Percentiles rank a stretch among this genome's conserved stretches.
Conservation (phyloP, 75 land plant genomes). For the Selaginella moellendorffii region DNA sequence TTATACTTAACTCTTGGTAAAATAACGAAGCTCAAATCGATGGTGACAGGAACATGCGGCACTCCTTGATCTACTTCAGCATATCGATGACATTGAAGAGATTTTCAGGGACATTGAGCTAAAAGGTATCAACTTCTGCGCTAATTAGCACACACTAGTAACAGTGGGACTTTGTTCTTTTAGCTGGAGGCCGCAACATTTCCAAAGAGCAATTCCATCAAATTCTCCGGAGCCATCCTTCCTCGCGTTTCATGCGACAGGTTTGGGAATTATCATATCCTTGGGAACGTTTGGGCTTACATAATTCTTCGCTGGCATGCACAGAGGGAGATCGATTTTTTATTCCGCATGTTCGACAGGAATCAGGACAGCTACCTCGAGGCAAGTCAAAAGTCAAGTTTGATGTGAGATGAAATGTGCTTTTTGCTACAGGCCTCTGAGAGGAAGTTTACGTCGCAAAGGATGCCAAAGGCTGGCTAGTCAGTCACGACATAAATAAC, state of each 20-base stretch:
- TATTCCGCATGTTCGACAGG: conserved; percentile 24
- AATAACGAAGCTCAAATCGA: neutral
- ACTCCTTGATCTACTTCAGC: conserved; percentile 28
- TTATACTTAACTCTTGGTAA: neutral
- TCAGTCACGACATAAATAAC: no score
- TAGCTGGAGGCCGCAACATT: conserved; percentile 16
- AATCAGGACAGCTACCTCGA: conserved; percentile 23
- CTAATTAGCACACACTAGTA: neutral
- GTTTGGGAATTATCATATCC: neutral
- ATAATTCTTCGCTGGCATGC: no score
- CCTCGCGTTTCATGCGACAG: conserved; percentile 19
- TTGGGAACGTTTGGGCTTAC: conserved; percentile 2
- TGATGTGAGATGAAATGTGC: no score
- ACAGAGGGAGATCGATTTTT: conserved; percentile 31
- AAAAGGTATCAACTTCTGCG: conserved; percentile 15
- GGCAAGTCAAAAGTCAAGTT: no score
- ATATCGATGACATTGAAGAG: conserved; percentile 38
- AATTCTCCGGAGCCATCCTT: conserved; percentile 22
- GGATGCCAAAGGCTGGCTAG: no score
- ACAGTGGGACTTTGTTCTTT: neutral
- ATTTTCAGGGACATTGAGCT: conserved; percentile 24
- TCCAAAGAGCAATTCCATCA: conserved; percentile 15
- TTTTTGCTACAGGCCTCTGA: neutral
- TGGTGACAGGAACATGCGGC: conserved; percentile 36
- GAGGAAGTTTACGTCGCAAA: neutral